phyloP scores from a whole-genome alignment of 164 flowering plant species.

The Kingdonia uniflora region DNA sequence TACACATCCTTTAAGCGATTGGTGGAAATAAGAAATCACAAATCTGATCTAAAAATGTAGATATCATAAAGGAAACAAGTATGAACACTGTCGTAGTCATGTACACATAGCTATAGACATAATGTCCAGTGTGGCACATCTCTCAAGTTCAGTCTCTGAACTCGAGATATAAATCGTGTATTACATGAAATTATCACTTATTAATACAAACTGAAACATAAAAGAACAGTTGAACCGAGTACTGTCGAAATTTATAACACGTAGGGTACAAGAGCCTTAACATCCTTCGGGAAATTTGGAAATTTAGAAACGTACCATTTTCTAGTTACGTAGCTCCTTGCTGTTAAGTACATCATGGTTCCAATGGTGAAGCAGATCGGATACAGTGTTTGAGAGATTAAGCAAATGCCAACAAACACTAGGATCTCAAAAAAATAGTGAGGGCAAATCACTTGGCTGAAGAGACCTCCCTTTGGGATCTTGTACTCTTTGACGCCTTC shows the following conservation, averaged over 20 bases:
- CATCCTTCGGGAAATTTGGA: conserved; percentile 43
- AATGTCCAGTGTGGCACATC: no score
- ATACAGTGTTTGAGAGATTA: conserved; percentile 50
- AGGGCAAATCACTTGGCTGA: conserved; percentile 52
- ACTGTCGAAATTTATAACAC: conserved; percentile 24
- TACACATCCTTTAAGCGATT: no score
- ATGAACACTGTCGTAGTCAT: no score
- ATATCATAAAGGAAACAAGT: no score
- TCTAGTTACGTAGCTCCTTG: conserved; percentile 57
- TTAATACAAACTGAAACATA: no score
- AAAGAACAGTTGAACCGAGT: no score
- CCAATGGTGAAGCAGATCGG: conserved; percentile 31
- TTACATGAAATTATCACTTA: no score
- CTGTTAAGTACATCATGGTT: conserved; percentile 32
- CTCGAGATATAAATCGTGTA: no score
- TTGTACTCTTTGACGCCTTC: conserved; percentile 40
- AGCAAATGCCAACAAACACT: conserved; percentile 37
- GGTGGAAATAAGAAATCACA: no score
- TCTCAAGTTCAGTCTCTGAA: no score
- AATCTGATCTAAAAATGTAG: no score
- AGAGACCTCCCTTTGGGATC: conserved; percentile 61
- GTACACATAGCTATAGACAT: no score
- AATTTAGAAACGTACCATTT: conserved; percentile 66
- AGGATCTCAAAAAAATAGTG: conserved; percentile 66
- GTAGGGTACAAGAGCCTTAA: conserved; percentile 57